These are phyloP conservation scores for Withania somnifera DNA, from an alignment of 305 asterid genomes.

Conservation along the genomic window DNA sequence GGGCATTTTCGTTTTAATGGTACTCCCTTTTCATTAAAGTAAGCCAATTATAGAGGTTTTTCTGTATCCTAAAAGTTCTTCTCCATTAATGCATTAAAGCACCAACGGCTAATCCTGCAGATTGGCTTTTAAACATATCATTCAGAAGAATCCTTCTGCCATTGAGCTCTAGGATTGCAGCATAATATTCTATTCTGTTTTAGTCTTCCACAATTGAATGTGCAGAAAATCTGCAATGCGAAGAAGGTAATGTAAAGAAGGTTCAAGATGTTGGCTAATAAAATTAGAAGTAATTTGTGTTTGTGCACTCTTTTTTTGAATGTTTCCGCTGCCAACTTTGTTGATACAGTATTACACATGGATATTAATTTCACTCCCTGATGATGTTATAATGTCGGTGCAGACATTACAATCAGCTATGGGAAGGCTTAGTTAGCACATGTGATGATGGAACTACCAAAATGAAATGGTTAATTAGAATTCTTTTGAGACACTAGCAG, in stretches of 20 bases:
- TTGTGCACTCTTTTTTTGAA: not conserved
- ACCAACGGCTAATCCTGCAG: not conserved
- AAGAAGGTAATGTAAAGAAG: not conserved
- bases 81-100: not conserved
- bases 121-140: not conserved
- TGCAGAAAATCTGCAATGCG: not conserved
- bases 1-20: not conserved
- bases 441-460: not conserved
- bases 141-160: not conserved
- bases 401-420: not conserved
- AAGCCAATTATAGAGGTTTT: not conserved
- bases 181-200: not conserved
- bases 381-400: not conserved
- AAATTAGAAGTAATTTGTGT: not conserved
- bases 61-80: not conserved
- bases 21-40: not conserved
- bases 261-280: not conserved
- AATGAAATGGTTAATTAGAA: not conserved
- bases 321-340: not conserved
- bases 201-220: not conserved
- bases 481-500: not conserved
- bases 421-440: not conserved
- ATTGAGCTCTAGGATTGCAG: not conserved
- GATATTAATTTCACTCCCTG: not conserved
- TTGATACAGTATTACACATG: not conserved